Base-by-base conservation (phyloP, 2,329 filamentous ascomycete species). In the Sporothrix dimorphospora region DNA sequence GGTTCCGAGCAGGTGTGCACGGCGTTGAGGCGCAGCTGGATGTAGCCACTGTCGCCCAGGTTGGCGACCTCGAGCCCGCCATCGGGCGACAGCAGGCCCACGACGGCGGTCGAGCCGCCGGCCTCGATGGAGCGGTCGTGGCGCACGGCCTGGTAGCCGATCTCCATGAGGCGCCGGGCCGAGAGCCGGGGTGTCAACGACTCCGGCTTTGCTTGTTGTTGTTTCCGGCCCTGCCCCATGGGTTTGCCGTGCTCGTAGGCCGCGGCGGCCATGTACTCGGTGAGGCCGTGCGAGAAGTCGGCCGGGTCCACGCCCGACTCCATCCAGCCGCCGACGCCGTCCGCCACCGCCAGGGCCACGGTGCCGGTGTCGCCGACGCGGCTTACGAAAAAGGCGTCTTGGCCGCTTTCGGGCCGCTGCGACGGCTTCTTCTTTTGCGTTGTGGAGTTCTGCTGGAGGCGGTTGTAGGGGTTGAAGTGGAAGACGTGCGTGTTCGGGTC, bases 321-420 rank as follows among this genome's bases (percentile, higher is more conserved):
- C 75, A 92, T 89, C 94, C 96, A 99, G 47, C 96, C 96, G 65
- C 96, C 96, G 0, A 99, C 96, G 12, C 96, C 96, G 80, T 99
- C 96, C 70, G 94, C 94, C 30, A 99, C 89, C 21, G 94, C 96
- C 76, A 99, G 91, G 0, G 94, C 93, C 12, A 97, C 88, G 53
- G 90, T 86, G 49, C 89, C 86, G 1, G 87, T 87, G 75, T 90
- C 88, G 69, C 92, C 93, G n/a, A 98, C 85, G 30, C 90, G 89
- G 78, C 92, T 89, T 77, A 96, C 91, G 82, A 99, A 99, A 84
- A 98, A 98, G 72, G 96, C 93, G 86, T 99, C 96, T 82, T 99
- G 94, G 19, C 96, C 96, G 68, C 92, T 96, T 72, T 89, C 91
- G 67, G 91, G 92, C 30, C 92, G 89, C 74, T 84, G 59, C 34